These are phyloP conservation scores for Metschnikowia santaceciliae DNA, from an alignment of 805 yeast species.

Conservation along the genomic window DNA sequence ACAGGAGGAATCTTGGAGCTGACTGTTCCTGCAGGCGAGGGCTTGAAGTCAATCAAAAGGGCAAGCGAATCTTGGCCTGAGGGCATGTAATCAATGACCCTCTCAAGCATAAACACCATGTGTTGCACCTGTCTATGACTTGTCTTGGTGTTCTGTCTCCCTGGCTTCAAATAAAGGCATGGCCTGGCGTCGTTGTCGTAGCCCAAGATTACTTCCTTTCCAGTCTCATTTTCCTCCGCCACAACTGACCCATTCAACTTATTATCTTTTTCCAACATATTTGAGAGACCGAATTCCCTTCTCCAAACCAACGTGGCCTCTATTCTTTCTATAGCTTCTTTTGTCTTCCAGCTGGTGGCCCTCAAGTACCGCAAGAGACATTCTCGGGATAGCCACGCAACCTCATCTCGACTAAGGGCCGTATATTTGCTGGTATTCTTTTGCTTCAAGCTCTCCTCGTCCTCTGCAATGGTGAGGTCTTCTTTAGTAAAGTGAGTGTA, in stretches of 20 bases:
- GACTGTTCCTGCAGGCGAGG: conserved; percentile 57
- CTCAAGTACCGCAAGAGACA: conserved; percentile 86
- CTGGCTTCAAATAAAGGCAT: conserved; percentile 87
- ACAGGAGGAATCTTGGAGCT: conserved; percentile 79
- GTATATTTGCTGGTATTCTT: conserved; percentile 29
- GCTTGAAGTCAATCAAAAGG: conserved; percentile 85
- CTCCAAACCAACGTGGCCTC: conserved; percentile 86
- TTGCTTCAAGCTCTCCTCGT: conserved; percentile 46
- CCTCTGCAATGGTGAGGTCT: conserved; percentile 45
- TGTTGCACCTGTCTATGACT: conserved; percentile 93
- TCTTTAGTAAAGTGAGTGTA: conserved; percentile 57
- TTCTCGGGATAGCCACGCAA: conserved; percentile 90
- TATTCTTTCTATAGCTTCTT: conserved; percentile 69
- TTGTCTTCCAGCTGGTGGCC: conserved; percentile 86
- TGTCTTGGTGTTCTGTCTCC: conserved; percentile 91
- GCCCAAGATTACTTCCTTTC: conserved; percentile 89
- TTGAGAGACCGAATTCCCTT: conserved; percentile 73
- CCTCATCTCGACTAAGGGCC: conserved; percentile 47
- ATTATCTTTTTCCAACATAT: conserved; percentile 42
- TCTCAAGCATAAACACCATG: conserved; percentile 85
- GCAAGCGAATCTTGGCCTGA: conserved; percentile 94
- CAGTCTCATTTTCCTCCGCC: conserved; percentile 76
- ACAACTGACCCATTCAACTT: conserved; percentile 52
- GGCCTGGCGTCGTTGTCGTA: conserved; percentile 89
- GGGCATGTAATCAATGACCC: conserved; percentile 93